Evolutionary conservation across 2,329 filamentous ascomycete species (phyloP).

Genomic region (Talaromyces atroroseus): DNA sequence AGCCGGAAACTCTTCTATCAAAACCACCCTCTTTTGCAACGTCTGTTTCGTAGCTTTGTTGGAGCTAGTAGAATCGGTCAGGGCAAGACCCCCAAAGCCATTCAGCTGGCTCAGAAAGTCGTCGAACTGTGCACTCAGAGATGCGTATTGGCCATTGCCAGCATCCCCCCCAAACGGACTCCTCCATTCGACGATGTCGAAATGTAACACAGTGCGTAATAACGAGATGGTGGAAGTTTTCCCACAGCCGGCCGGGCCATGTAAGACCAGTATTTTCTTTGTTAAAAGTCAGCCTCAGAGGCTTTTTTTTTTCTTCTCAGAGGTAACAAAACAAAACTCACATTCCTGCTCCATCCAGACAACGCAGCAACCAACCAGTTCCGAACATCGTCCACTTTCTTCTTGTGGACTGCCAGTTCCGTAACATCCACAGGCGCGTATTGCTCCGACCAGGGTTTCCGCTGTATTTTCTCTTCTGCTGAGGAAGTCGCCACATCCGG

Average conservation of each 20-base stretch:
- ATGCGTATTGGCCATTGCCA: constrained; percentile 58
- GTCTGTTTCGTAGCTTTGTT: constrained; percentile 5
- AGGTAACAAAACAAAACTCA: too few relatives aligned
- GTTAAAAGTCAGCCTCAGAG: too few relatives aligned
- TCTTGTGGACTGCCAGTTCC: constrained; percentile 91
- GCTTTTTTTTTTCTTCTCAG: neutral
- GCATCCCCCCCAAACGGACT: constrained; percentile 66
- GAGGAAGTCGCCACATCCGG: neutral
- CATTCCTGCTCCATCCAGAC: constrained; percentile 46
- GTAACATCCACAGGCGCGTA: constrained; percentile 70
- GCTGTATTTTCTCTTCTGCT: constrained; percentile 44
- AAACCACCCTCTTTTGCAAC: constrained; percentile 52
- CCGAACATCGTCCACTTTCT: constrained; percentile 80
- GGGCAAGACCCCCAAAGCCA: constrained; percentile 68
- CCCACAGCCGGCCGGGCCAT: constrained; percentile 83
- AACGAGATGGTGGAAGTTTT: constrained; percentile 85
- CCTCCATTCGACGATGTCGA: constrained; percentile 82
- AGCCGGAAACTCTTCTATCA: constrained; percentile 79
- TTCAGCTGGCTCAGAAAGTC: constrained; percentile 82
- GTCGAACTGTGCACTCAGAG: constrained; percentile 75
- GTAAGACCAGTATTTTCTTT: constrained; percentile 72
- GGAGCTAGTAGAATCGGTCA: constrained; percentile 17
- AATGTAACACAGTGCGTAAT: constrained; percentile 69
- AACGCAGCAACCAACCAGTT: constrained; percentile 75
- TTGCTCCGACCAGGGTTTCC: constrained; percentile 79